These are phyloP conservation scores for Mortierella sp. DNA, from an alignment of 371 early-diverging fungal genomes.

Conservation along the genomic window DNA sequence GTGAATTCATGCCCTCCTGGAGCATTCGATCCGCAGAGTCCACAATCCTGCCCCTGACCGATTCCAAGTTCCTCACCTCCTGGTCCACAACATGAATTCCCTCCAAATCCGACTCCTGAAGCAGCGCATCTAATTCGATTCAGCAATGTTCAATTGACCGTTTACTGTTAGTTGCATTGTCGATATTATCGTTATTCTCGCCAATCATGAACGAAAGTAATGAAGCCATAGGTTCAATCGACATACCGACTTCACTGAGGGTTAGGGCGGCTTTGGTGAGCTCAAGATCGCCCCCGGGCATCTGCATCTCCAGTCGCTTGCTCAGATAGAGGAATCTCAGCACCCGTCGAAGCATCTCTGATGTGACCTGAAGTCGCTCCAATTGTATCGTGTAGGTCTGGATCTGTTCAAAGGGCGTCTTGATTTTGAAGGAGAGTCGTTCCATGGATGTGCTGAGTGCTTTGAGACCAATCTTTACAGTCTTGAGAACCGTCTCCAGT, in stretches of 20 bases:
- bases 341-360: slow-evolving; percentile 75
- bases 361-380: slow-evolving; percentile 72
- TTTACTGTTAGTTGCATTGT: background rate
- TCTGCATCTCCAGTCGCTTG: slow-evolving; percentile 71
- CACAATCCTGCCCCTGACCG: slow-evolving; percentile 62
- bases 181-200: background rate
- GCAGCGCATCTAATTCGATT: slow-evolving; percentile 59
- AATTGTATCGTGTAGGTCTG: slow-evolving; percentile 70
- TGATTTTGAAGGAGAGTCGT: slow-evolving; percentile 71
- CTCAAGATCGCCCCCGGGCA: slow-evolving; percentile 68
- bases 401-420: slow-evolving; percentile 74
- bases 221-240: background rate
- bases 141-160: background rate
- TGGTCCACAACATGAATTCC: slow-evolving; percentile 75
- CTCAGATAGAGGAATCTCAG: slow-evolving; percentile 74
- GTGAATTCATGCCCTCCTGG: slow-evolving; percentile 67
- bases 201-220: too few species aligned
- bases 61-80: slow-evolving; percentile 64
- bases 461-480: slow-evolving; percentile 68
- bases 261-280: slow-evolving; percentile 72
- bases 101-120: slow-evolving; percentile 73
- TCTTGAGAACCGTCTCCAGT: slow-evolving; percentile 68
- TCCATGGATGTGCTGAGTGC: slow-evolving; percentile 72
- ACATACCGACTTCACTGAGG: slow-evolving; percentile 67
- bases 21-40: slow-evolving; percentile 70